Conservation (phyloP, 495 filamentous ascomycete species). For the Penicillium turbatum region DNA sequence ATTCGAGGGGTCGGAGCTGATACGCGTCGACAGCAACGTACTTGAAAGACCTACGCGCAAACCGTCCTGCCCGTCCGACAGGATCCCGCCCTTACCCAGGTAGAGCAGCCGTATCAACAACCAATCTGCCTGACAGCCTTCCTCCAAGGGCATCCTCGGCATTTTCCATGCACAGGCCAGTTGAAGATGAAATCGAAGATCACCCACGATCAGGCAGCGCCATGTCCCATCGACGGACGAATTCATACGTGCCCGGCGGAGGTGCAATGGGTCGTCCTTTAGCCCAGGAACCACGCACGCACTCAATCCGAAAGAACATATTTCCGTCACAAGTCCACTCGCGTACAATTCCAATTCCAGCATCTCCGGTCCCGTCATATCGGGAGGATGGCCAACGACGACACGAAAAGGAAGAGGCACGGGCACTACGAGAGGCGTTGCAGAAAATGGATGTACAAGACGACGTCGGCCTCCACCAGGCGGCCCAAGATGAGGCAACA, state of each 20-base stretch:
- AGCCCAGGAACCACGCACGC: conserved; percentile 39
- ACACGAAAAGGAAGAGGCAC: conserved; percentile 83
- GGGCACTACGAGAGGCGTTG: conserved; percentile 71
- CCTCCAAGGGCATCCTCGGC: conserved; percentile 47
- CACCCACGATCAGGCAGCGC: conserved; percentile 46
- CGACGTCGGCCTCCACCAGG: conserved; percentile 63
- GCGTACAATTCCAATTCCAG: conserved; percentile 21
- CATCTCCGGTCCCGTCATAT: conserved; percentile 58
- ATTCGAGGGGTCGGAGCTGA: conserved; percentile 11
- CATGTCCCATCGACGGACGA: conserved; percentile 46
- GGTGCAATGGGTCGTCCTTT: conserved; percentile 41
- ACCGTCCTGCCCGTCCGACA: conserved; percentile 67
- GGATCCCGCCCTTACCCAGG: conserved; percentile 75
- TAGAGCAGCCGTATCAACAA: conserved; percentile 33
- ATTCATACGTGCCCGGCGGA: conserved; percentile 31
- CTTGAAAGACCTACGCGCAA: conserved; percentile 74
- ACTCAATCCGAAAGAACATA: conserved; percentile 37
- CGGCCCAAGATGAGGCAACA: conserved; percentile 80
- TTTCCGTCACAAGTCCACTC: conserved; percentile 37
- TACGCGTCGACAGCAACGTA: conserved; percentile 54
- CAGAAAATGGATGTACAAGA: conserved; percentile 73
- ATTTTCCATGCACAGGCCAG: conserved; percentile 34
- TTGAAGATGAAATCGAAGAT: conserved; percentile 18
- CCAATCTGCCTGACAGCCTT: conserved; percentile 33
- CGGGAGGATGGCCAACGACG: conserved; percentile 74